Percentiles rank a stretch among this genome's conserved stretches.
Conservation (phyloP, 352 stramenopile species). For the Phytophthora palmivora region DNA sequence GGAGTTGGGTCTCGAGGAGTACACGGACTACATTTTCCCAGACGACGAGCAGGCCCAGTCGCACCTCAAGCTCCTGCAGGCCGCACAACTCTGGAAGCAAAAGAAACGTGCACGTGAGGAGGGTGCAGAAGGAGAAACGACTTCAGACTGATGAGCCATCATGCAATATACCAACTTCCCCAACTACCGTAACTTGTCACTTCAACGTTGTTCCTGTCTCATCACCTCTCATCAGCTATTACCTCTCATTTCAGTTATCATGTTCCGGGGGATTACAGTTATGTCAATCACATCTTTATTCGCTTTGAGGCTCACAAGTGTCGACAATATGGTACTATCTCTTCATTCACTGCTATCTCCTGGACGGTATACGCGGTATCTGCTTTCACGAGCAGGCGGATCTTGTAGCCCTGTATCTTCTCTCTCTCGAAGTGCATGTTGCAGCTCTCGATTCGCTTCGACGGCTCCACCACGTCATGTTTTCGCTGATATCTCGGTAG, state of each 20-base stretch:
- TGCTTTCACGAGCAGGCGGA: not conserved
- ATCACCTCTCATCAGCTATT: slow-evolving; percentile 29
- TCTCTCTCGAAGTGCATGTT: slow-evolving; percentile 23
- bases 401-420: slow-evolving; percentile 13
- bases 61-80: slow-evolving; percentile 98
- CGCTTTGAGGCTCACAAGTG: slow-evolving; percentile 13
- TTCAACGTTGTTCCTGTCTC: slow-evolving; percentile 25
- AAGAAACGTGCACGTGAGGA: slow-evolving; percentile 76
- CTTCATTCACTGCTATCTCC: slow-evolving; percentile 23
- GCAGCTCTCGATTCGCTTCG: slow-evolving; percentile 24
- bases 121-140: slow-evolving; percentile 10
- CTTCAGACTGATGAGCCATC: slow-evolving; percentile 11
- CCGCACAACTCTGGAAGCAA: slow-evolving; percentile 97
- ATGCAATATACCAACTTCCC: slow-evolving; percentile 5
- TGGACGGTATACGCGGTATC: slow-evolving; percentile 11
- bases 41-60: slow-evolving; percentile 96
- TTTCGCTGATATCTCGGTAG: slow-evolving; percentile 59
- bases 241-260: slow-evolving; percentile 17
- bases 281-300: slow-evolving; percentile 18
- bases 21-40: slow-evolving; percentile 99
- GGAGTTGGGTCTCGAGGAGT: slow-evolving; percentile 96
- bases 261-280: slow-evolving; percentile 12
- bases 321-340: slow-evolving; percentile 21
- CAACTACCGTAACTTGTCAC: too few species aligned
- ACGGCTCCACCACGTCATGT: slow-evolving; percentile 51